Base-by-base conservation (phyloP, 805 yeast genomes). In the Metschnikowia noctiluminum region DNA sequence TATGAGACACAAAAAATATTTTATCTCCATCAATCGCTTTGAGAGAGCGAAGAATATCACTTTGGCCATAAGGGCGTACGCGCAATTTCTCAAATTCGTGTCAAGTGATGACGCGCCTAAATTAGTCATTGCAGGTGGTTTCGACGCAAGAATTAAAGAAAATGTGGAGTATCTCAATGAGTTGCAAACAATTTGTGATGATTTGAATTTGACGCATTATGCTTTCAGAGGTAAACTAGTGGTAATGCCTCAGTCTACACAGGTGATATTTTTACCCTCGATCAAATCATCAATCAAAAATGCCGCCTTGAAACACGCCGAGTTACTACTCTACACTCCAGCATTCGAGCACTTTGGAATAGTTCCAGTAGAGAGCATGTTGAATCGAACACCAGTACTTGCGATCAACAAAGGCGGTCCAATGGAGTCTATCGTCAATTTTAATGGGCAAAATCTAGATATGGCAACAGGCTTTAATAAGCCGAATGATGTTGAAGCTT, bases 311-410 rank as follows among this genome's bases (percentile, higher is more conserved):
- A 63, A 76, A 35, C 65, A 71, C 9, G 75, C 91, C 2, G 76
- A 77, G 41, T 57, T 87, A 48, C 73, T 94, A 21, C 68, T 91
- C 40, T 94, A 94, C 62, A 94, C 99, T 0, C 99, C 99, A 2
- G 76, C 87, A 0, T 79, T 78, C 58, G 99, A 94, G 65, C 99
- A 94, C 69, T 94, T 94, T 63, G 99, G 99, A 12, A 94, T 94
- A 54, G 99, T 94, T 9, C 99, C 99, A 1, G 75, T 94, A 13
- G 99, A 94, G 64, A 91, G 96, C 11, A 91, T 94, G 97, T 76
- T 85, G 41, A 74, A 80, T 49, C 85, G 87, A 28, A 84, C 85
- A 0, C 89, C 96, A 0, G 97, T 91, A 0, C 69, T 94, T 44
- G 97, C 97, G 0, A 84, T 85, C 6, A 82, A 87, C 60, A 82